These are phyloP conservation scores for Cornus suecica DNA, from an alignment of 148 eudicot genomes.

Conservation along the genomic window DNA sequence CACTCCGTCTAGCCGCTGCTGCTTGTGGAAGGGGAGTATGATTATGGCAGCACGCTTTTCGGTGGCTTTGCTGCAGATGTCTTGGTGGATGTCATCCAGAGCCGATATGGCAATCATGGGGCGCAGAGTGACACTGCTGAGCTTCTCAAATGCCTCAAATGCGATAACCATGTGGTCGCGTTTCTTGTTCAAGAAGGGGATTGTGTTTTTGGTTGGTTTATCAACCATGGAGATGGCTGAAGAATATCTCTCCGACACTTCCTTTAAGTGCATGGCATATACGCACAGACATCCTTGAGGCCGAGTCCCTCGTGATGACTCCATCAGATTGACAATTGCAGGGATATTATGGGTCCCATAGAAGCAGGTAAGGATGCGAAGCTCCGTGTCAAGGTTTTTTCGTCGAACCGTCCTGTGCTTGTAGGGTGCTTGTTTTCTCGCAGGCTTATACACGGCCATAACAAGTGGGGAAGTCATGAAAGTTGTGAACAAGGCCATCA, in stretches of 20 bases:
- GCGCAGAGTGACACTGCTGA: constrained; percentile 51
- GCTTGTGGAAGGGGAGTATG: constrained; percentile 75
- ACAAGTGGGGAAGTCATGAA: constrained; percentile 76
- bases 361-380: constrained; percentile 68
- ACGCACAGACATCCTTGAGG: constrained; percentile 45
- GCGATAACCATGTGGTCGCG: constrained; percentile 59
- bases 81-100: constrained; percentile 60
- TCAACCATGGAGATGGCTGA: constrained; percentile 89
- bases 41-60: constrained; percentile 55
- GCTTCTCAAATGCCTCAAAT: constrained; percentile 70
- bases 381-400: constrained; percentile 38
- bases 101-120: constrained; percentile 75
- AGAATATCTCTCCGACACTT: constrained; percentile 64
- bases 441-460: constrained; percentile 67
- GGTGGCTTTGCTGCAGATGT: constrained; percentile 61
- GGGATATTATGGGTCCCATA: constrained; percentile 57
- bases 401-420: constrained; percentile 54
- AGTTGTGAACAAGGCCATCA: constrained; percentile 82
- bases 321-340: constrained; percentile 61
- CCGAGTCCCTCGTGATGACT: constrained; percentile 67
- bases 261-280: constrained; percentile 87
- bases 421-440: constrained; percentile 36
- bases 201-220: constrained; percentile 56
- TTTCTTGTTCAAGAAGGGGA: constrained; percentile 67
- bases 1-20: constrained; percentile 61